phyloP scores from a whole-genome alignment of 129 eudicot species.

The Chrysanthemum makinoi region DNA sequence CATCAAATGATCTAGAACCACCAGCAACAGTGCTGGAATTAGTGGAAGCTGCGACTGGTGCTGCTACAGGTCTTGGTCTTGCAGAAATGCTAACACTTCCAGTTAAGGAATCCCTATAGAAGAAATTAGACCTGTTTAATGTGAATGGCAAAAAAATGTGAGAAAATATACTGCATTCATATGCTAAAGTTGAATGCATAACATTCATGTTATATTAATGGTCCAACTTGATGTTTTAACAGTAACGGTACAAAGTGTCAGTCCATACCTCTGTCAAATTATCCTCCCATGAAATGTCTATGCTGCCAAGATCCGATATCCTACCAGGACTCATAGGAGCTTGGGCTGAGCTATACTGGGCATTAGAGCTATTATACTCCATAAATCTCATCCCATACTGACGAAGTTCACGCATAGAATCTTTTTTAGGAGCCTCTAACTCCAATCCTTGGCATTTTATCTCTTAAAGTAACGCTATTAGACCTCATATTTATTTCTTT shows the following conservation, averaged over 20 bases:
- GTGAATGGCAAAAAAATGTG: conserved; percentile 19
- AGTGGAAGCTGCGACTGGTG: conserved; percentile 73
- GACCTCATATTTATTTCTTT: too few relatives aligned
- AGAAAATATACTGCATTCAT: neutral
- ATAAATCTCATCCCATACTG: conserved; percentile 70
- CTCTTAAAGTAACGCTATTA: conserved; percentile 31
- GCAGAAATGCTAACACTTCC: conserved; percentile 97
- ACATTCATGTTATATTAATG: too few relatives aligned
- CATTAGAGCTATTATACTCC: conserved; percentile 45
- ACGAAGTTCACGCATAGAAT: conserved; percentile 38
- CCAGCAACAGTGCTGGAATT: conserved; percentile 47
- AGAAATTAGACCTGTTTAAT: conserved; percentile 1
- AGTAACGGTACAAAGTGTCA: neutral
- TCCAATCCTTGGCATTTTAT: conserved; percentile 46
- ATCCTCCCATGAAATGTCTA: conserved; percentile 64
- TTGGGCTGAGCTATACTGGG: conserved; percentile 36
- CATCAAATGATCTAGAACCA: conserved; percentile 59
- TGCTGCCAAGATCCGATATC: conserved; percentile 38
- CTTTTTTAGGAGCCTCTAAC: conserved; percentile 36
- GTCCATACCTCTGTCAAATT: conserved; percentile 69
- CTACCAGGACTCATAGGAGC: conserved; percentile 59
- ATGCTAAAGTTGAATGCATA: neutral
- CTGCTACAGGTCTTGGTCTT: conserved; percentile 83
- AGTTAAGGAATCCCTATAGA: conserved; percentile 85
- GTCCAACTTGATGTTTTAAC: neutral